These are phyloP conservation scores for Vitellaria paradoxa DNA, from an alignment of 179 eudicot genomes.

Conservation along the genomic window DNA sequence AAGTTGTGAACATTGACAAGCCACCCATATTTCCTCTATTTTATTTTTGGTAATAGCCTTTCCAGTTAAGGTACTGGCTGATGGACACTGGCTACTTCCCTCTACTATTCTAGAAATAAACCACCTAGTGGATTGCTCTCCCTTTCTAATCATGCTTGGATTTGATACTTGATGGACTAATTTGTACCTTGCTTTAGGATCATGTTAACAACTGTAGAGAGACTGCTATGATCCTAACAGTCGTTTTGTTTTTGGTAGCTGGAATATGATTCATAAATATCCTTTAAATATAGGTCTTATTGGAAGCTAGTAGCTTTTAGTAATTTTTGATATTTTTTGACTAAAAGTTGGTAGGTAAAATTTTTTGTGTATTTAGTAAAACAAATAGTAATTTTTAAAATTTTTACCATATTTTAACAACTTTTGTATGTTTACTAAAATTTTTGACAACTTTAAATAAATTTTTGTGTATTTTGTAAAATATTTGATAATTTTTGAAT, in stretches of 20 bases:
- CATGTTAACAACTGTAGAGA: conserved; percentile 74
- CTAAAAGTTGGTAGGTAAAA: too few relatives aligned
- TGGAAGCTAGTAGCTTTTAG: too few relatives aligned
- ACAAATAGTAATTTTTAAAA: too few relatives aligned
- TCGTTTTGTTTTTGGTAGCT: conserved; percentile 76
- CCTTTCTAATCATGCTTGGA: not conserved
- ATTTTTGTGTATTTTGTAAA: too few relatives aligned
- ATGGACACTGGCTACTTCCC: not conserved
- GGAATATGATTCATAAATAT: conserved; percentile 76
- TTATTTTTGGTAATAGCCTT: not conserved
- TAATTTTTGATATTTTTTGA: too few relatives aligned
- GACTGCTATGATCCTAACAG: conserved; percentile 64
- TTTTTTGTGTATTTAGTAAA: too few relatives aligned
- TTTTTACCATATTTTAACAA: too few relatives aligned
- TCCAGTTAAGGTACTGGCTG: not conserved
- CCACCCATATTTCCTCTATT: not conserved
- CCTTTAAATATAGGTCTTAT: too few relatives aligned
- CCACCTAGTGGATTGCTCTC: not conserved
- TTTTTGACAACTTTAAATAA: too few relatives aligned
- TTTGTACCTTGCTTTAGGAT: conserved; percentile 52
- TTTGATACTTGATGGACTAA: not conserved
- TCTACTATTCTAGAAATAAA: not conserved
- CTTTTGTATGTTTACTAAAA: too few relatives aligned
- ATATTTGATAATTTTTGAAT: too few relatives aligned
- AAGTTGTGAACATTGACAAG: conserved; percentile 1